Base-by-base conservation (phyloP, 1,139 yeast species). In the Candida neerlandica region DNA sequence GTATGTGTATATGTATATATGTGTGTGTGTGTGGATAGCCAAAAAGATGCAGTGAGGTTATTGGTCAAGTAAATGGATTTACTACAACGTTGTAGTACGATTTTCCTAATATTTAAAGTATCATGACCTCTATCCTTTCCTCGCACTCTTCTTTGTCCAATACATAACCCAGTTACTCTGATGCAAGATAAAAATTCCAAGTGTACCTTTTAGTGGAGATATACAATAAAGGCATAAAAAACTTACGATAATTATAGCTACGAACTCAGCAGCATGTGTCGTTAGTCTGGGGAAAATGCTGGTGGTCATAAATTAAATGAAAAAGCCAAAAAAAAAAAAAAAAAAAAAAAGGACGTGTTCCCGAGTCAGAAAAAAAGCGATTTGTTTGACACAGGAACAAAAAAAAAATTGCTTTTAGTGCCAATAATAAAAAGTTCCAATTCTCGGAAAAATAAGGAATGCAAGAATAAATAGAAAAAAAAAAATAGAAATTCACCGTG, bases 401-500 rank as follows among this genome's bases (percentile, higher is more conserved):
- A 12, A 12, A 16, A 14, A 19, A 16, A 21, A 7, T 23, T n/a
- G 11, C 37, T 33, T 16, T 9, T 9, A 33, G 5, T n/a, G 16
- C 18, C 11, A 9, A 15, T 14, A 33, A 3, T 33, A n/a, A 14
- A 33, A 33, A 19, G 37, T 6, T n/a, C 14, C 14, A 37, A 19
- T 23, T 37, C 27, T 37, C 41, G 41, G 41, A 37, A 37, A 37
- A 37, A 37, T 37, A 37, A 37, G 41, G 41, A 37, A 37, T 37
- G n/a, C 27, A 37, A 37, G 4, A 12, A 12, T 16, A 21, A 37
- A 16, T 18, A 35, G 18, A 19, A 35, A n/a, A 19, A 37, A 37
- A 23, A 37, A 21, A 37, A 37, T 37, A 37, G 29, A 37, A 37
- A 35, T 18, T 35, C 11, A 33, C 11, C 11, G 14, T n/a, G 33